A percentile compares a stretch with the other conserved stretches of the same genome.
Conservation (phyloP, 1,284 basidiomycete species). For the Cryptococcus sp. region DNA sequence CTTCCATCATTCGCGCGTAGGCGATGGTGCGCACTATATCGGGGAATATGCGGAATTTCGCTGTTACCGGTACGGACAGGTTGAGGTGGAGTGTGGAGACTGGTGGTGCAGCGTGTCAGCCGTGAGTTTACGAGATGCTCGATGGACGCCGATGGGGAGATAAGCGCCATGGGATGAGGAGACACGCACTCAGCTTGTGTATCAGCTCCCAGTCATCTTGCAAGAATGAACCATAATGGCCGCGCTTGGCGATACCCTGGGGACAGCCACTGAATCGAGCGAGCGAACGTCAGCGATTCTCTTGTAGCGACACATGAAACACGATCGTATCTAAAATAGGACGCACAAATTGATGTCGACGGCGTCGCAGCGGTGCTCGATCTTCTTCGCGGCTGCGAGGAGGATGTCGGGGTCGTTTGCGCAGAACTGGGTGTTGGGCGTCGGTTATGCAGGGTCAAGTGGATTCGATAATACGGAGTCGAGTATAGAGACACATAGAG, state of each 20-base stretch:
- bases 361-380: slow-evolving; percentile 80
- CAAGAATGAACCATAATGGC: slow-evolving; percentile 85
- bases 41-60: slow-evolving; percentile 92
- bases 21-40: slow-evolving; percentile 82
- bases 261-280: slow-evolving; percentile 68
- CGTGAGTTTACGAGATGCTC: background rate
- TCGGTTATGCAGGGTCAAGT: background rate
- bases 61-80: slow-evolving; percentile 85
- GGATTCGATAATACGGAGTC: too few species aligned
- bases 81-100: slow-evolving; percentile 83
- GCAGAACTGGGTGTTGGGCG: slow-evolving; percentile 65
- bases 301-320: background rate
- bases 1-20: slow-evolving; percentile 92
- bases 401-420: slow-evolving; percentile 82
- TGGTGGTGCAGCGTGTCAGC: slow-evolving; percentile 38
- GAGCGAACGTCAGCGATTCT: background rate
- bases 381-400: slow-evolving; percentile 69
- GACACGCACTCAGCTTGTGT: slow-evolving; percentile 72
- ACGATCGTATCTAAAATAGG: too few species aligned
- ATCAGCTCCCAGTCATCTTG: slow-evolving; percentile 94
- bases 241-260: slow-evolving; percentile 87
- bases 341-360: slow-evolving; percentile 82
- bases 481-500: too few species aligned
- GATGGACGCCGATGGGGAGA: background rate
- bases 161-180: background rate